A percentile compares a stretch with the other conserved stretches of the same genome.
Conservation (phyloP, 805 yeast species). For the Ascoidea rubescens region DNA sequence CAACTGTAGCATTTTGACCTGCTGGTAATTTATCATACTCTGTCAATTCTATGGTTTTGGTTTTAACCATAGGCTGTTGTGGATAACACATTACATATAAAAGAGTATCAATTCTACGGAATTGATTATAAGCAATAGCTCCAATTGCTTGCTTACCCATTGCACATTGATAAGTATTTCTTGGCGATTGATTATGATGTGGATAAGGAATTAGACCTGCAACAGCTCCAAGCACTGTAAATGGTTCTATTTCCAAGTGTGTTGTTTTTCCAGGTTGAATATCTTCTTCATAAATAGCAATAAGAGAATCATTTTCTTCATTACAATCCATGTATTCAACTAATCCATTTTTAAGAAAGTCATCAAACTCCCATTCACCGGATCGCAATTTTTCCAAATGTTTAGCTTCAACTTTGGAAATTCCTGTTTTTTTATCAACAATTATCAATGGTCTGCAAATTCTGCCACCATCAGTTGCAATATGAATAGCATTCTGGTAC, state of each 20-base stretch:
- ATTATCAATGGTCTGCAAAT: slow-evolving; percentile 94
- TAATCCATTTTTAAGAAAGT: slow-evolving; percentile 69
- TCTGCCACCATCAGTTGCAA: slow-evolving; percentile 98
- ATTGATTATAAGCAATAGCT: slow-evolving; percentile 95
- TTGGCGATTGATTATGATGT: slow-evolving; percentile 84
- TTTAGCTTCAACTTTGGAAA: slow-evolving; percentile 53
- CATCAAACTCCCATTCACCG: slow-evolving; percentile 82
- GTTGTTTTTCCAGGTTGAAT: slow-evolving; percentile 44
- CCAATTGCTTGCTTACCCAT: slow-evolving; percentile 99
- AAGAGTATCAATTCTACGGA: slow-evolving; percentile 87
- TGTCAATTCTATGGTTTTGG: slow-evolving; percentile 89
- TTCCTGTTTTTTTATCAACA: slow-evolving; percentile 43
- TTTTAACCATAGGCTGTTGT: slow-evolving; percentile 98
- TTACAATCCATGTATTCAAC: slow-evolving; percentile 95
- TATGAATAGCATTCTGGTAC: slow-evolving; percentile 88
- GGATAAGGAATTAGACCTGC: slow-evolving; percentile 90
- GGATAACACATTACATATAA: slow-evolving; percentile 96
- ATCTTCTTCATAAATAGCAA: slow-evolving; percentile 75
- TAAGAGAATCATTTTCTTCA: slow-evolving; percentile 88
- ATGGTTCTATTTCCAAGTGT: slow-evolving; percentile 92
- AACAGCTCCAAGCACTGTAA: slow-evolving; percentile 84
- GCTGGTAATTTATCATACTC: slow-evolving; percentile 96
- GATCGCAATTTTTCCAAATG: slow-evolving; percentile 50
- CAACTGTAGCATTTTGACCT: slow-evolving; percentile 97
- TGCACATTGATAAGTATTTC: slow-evolving; percentile 89